Percentiles rank a stretch among this genome's conserved stretches.
Conservation (phyloP, 2,329 filamentous ascomycete genomes). For the Colletotrichum siamense region DNA sequence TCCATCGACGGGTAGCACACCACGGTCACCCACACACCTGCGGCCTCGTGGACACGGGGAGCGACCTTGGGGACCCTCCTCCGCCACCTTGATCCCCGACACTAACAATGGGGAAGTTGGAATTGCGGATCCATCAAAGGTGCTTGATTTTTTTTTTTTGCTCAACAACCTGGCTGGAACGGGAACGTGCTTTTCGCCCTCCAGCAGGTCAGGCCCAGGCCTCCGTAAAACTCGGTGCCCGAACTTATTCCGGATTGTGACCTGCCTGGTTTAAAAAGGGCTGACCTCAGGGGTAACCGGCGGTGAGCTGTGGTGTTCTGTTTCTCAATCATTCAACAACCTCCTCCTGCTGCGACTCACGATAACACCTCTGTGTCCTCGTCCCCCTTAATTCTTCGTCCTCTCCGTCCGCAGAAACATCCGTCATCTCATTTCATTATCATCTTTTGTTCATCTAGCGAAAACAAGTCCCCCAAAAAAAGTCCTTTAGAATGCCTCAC, state of each 20-base stretch:
- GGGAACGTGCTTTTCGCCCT: conserved; percentile 1
- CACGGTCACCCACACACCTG: neutral
- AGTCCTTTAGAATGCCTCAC: conserved; percentile 20
- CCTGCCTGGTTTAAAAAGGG: neutral
- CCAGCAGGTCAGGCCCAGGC: neutral
- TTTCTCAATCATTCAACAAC: neutral
- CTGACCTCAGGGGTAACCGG: conserved; percentile 2
- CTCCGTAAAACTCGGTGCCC: conserved; percentile 1
- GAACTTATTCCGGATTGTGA: conserved; percentile 1
- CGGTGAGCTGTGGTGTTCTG: neutral
- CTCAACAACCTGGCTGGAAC: conserved; percentile 2
- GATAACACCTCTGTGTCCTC: neutral
- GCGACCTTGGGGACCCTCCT: neutral
- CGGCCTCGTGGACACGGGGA: neutral
- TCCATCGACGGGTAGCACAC: neutral
- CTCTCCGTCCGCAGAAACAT: neutral
- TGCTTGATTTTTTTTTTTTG: neutral
- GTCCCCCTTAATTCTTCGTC: neutral
- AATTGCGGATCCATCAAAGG: conserved; percentile 4
- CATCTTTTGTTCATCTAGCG: neutral
- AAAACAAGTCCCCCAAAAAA: neutral
- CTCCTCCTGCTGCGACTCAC: neutral
- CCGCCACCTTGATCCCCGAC: neutral
- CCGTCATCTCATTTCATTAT: neutral
- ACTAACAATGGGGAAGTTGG: neutral